Base-by-base conservation (phyloP, 257 asterid genomes). In the Solanum ahanhuiri region DNA sequence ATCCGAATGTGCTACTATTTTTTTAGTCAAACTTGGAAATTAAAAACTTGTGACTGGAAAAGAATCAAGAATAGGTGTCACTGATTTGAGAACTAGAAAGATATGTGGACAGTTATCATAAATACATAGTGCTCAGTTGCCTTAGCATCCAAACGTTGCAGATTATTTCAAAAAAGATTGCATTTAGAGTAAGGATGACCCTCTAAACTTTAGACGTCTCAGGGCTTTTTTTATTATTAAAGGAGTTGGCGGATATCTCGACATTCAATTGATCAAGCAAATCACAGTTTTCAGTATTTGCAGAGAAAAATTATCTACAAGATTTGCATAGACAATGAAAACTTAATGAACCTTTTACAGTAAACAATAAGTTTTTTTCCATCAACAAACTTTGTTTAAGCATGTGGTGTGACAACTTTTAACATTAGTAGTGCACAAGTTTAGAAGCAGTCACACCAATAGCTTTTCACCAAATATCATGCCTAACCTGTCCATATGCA, bases 401-500 rank as follows among this genome's bases (percentile, higher is more conserved):
- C 63, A 41, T 14, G 4, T 18, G 11, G 31, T 25, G 37, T n/a
- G 34, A 81, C 71, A 81, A 81, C 76, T 23, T 48, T 86, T 10
- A 70, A 75, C 25, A 41, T 43, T 23, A 9, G 5, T 41, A 43
- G 12, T n/a, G 28, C 33, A 28, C 48, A 39, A 39, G 83, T 39
- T 75, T 17, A 39, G 33, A 75, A n/a, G 34, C 83, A 75, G 60
- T 75, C 54, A 73, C 81, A 22, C 57, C 57, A 5, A 35, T 22
- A 39, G 82, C 4, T 75, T 37, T 37, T 75, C 58, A 75, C 14
- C 34, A n/a, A 41, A 41, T 76, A 76, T 10, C 66, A 15, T 28
- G 54, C 51, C 63, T 84, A 92, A 96, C 99, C 98, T 97, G 99
- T 70, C 99, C 99, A 73, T 97, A 97, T 63, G 99, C 99, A 92